Evolutionary conservation across 192 early-diverging fungal genomes (phyloP).

Genomic region (Coemansia sp.): DNA sequence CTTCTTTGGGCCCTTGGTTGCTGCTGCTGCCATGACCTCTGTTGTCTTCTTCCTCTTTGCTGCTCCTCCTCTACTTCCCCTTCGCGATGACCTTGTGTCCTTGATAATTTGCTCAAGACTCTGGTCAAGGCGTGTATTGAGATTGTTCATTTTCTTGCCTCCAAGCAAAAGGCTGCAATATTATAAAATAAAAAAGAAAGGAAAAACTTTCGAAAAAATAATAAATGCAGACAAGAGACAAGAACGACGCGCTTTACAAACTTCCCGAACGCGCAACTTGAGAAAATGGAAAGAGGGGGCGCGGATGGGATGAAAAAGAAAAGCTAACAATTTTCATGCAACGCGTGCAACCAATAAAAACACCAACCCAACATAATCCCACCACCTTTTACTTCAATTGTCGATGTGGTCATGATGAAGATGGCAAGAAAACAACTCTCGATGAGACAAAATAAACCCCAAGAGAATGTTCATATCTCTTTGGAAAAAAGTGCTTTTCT

Average conservation of each 20-base stretch:
- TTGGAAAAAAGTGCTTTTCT: too few relatives aligned
- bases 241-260: too few relatives aligned
- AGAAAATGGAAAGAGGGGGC: neutral
- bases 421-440: too few relatives aligned
- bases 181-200: neutral
- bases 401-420: too few relatives aligned
- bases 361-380: neutral
- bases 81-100: conserved; percentile 20
- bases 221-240: neutral
- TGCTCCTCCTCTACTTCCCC: neutral
- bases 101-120: conserved; percentile 50
- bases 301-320: neutral
- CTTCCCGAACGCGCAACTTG: neutral
- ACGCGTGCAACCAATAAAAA: neutral
- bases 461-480: too few relatives aligned
- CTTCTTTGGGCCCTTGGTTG: conserved; percentile 12
- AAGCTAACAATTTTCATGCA: too few relatives aligned
- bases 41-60: conserved; percentile 16
- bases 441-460: too few relatives aligned
- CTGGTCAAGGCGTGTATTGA: conserved; percentile 49
- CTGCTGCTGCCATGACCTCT: neutral
- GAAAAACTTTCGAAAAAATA: neutral
- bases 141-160: conserved; percentile 5
- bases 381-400: too few relatives aligned
- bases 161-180: neutral